Conservation (phyloP, 495 filamentous ascomycete genomes). For the Neurospora africana region DNA sequence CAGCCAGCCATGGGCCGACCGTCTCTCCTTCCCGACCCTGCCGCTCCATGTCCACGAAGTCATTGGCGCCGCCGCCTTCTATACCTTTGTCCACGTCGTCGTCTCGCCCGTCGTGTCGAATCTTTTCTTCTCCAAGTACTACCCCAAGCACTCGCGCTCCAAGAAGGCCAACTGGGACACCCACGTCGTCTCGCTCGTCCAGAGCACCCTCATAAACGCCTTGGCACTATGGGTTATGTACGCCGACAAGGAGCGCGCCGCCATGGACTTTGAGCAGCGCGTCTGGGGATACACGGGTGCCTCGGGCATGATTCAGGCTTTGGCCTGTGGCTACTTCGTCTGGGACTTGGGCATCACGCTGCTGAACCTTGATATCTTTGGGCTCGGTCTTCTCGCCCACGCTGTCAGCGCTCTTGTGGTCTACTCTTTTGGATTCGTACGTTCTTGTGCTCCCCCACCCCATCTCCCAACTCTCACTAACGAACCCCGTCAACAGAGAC, state of each 20-base stretch:
- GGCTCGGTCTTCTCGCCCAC: constrained; percentile 80
- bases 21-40: constrained; percentile 55
- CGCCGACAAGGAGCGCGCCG: constrained; percentile 60
- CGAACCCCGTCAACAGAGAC: constrained; percentile 45
- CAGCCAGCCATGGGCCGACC: constrained; percentile 48
- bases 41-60: constrained; percentile 86
- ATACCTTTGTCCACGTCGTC: constrained; percentile 62
- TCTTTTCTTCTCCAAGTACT: constrained; percentile 58
- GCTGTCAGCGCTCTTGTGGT: constrained; percentile 76
- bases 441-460: constrained; percentile 28
- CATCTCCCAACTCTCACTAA: background rate
- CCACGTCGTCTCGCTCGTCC: constrained; percentile 86
- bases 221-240: constrained; percentile 78
- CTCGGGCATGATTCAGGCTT: constrained; percentile 69
- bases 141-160: constrained; percentile 51
- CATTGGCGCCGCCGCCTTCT: constrained; percentile 58
- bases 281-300: constrained; percentile 83
- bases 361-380: constrained; percentile 67
- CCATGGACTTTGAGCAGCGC: constrained; percentile 63
- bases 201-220: constrained; percentile 67
- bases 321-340: constrained; percentile 90
- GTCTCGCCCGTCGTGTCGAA: constrained; percentile 67
- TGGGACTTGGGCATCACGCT: constrained; percentile 79
- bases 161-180: constrained; percentile 92
- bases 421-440: constrained; percentile 83